phyloP scores from a whole-genome alignment of 2,329 filamentous ascomycete genomes.

The Colletotrichum agaves region DNA sequence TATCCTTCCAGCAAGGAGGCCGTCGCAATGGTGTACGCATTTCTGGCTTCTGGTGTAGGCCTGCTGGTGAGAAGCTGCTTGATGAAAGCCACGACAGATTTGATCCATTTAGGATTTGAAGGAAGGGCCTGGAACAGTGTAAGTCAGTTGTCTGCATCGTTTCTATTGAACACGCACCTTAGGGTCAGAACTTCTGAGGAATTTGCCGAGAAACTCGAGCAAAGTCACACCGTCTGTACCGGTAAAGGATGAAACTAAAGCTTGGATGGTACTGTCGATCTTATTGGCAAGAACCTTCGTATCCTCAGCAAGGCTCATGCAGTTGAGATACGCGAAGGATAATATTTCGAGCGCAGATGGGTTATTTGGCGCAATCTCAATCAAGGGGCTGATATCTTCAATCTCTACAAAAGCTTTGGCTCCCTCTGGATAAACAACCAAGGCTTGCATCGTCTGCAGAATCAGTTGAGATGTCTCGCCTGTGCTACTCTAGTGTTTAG shows the following conservation, averaged over 20 bases:
- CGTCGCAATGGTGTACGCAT: slow-evolving; percentile 68
- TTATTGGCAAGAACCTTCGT: slow-evolving; percentile 47
- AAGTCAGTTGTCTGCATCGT: slow-evolving; percentile 35
- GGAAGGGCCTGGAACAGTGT: slow-evolving; percentile 56
- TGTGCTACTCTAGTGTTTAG: slow-evolving; percentile 51
- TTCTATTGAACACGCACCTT: slow-evolving; percentile 51
- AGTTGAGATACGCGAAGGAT: slow-evolving; percentile 66
- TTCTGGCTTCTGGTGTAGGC: slow-evolving; percentile 64
- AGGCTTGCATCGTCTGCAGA: slow-evolving; percentile 66
- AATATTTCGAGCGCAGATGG: slow-evolving; percentile 66
- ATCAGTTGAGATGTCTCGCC: slow-evolving; percentile 63
- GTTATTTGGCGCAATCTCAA: slow-evolving; percentile 66
- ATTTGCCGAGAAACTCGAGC: slow-evolving; percentile 64
- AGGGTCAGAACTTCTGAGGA: slow-evolving; percentile 61
- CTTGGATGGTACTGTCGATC: slow-evolving; percentile 59
- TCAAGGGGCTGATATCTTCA: slow-evolving; percentile 64
- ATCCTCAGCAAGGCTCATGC: slow-evolving; percentile 48
- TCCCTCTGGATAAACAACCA: slow-evolving; percentile 64
- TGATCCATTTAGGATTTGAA: slow-evolving; percentile 64
- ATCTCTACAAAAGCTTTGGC: slow-evolving; percentile 59
- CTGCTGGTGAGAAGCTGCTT: slow-evolving; percentile 64
- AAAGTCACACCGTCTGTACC: slow-evolving; percentile 70
- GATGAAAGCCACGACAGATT: slow-evolving; percentile 58
- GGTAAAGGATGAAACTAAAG: slow-evolving; percentile 63
- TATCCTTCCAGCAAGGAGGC: slow-evolving; percentile 68